Conservation (phyloP, 73 alveolate species). For the Tetrahymena thermophila region DNA sequence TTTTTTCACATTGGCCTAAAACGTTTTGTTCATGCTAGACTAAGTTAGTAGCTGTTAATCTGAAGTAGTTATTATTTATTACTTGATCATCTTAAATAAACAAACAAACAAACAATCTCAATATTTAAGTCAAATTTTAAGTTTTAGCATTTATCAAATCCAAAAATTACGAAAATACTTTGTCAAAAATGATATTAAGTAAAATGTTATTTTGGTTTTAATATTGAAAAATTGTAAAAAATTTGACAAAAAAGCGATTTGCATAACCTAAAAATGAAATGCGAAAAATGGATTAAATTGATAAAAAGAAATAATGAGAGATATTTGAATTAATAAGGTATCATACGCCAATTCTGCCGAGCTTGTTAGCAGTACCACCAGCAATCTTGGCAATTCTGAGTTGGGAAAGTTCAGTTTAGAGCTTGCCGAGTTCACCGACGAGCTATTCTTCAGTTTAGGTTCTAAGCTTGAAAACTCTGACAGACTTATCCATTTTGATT, state of each 20-base stretch:
- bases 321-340: slow-evolving; percentile 5
- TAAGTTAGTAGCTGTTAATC: background rate
- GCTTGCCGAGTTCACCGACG: slow-evolving; percentile 15
- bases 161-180: background rate
- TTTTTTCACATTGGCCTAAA: background rate
- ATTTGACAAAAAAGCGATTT: background rate
- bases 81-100: background rate
- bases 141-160: background rate
- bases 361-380: slow-evolving; percentile 71
- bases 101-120: background rate
- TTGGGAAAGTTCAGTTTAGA: slow-evolving; percentile 56
- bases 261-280: background rate
- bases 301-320: background rate
- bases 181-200: background rate
- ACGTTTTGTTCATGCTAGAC: background rate
- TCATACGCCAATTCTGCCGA: slow-evolving; percentile 47
- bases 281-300: background rate
- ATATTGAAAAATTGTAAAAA: background rate
- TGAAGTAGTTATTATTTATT: background rate
- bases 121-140: background rate
- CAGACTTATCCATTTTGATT: background rate
- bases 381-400: slow-evolving; percentile 76
- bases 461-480: background rate
- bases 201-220: background rate
- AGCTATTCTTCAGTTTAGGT: background rate